These are phyloP conservation scores for Trametes meyenii DNA, from an alignment of 768 basidiomycete genomes.

Conservation along the genomic window DNA sequence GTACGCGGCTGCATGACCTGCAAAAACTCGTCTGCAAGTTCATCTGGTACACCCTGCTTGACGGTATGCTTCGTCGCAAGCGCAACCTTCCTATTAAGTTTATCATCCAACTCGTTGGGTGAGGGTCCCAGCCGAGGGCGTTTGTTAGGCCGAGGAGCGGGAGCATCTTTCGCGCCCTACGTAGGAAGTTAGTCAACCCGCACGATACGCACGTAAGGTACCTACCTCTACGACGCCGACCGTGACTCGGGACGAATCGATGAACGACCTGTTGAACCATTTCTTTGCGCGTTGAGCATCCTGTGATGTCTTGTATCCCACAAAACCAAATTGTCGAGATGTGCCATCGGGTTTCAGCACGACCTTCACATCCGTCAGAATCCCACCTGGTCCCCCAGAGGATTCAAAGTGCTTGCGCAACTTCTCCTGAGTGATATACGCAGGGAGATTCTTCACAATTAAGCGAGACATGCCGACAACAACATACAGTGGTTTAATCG, in stretches of 20 bases:
- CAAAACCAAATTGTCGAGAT: conserved; percentile 87
- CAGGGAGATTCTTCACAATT: conserved; percentile 80
- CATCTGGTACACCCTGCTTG: neutral
- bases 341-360: conserved; percentile 77
- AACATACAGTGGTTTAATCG: neutral
- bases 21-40: conserved; percentile 64
- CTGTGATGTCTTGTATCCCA: conserved; percentile 81
- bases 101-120: conserved; percentile 30
- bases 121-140: conserved; percentile 53
- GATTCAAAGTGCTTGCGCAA: conserved; percentile 72
- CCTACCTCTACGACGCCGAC: conserved; percentile 80
- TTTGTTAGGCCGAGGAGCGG: conserved; percentile 69
- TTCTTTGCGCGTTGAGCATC: conserved; percentile 76
- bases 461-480: conserved; percentile 69
- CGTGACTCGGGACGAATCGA: conserved; percentile 76
- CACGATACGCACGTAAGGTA: conserved; percentile 2
- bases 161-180: conserved; percentile 71
- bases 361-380: conserved; percentile 86
- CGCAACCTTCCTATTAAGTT: conserved; percentile 2
- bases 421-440: conserved; percentile 62
- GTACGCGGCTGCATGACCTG: conserved; percentile 70
- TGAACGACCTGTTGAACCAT: conserved; percentile 86
- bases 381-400: conserved; percentile 59
- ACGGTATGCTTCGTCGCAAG: neutral
- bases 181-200: neutral